These are phyloP conservation scores for Argentina anserina DNA, from an alignment of 306 rosid genomes.

Conservation along the genomic window DNA sequence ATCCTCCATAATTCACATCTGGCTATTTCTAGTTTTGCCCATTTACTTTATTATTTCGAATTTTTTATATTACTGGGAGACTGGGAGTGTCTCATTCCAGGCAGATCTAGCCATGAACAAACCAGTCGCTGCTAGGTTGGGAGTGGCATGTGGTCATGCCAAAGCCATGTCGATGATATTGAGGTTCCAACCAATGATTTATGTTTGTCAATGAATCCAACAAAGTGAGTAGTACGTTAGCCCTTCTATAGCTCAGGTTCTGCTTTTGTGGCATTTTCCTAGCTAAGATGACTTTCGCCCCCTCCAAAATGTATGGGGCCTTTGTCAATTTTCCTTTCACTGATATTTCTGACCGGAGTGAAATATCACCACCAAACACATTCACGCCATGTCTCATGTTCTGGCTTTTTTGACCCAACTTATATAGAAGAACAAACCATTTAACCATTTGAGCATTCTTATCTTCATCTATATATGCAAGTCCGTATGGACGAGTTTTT, in stretches of 20 bases:
- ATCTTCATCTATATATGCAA: too few species aligned
- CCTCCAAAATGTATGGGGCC: neutral
- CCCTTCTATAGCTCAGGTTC: neutral
- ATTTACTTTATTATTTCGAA: too few species aligned
- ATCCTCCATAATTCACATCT: neutral
- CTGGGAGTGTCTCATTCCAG: conserved; percentile 6
- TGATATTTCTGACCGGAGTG: neutral
- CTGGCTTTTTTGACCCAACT: neutral
- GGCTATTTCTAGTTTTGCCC: neutral
- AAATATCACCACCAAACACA: neutral
- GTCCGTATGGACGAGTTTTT: too few species aligned
- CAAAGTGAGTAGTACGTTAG: neutral
- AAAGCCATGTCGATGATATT: neutral
- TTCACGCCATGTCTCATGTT: neutral
- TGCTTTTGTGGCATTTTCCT: neutral
- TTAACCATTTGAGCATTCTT: too few species aligned
- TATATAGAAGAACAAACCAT: too few species aligned
- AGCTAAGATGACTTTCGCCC: neutral
- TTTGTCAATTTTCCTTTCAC: neutral
- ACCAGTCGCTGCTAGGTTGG: neutral
- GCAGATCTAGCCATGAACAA: neutral
- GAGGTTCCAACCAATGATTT: neutral
- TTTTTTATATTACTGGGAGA: neutral
- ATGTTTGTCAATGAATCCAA: neutral
- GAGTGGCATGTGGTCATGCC: neutral